Base-by-base conservation (phyloP, 169 alveolate species). In the Cryptosporidium ubiquitum region DNA sequence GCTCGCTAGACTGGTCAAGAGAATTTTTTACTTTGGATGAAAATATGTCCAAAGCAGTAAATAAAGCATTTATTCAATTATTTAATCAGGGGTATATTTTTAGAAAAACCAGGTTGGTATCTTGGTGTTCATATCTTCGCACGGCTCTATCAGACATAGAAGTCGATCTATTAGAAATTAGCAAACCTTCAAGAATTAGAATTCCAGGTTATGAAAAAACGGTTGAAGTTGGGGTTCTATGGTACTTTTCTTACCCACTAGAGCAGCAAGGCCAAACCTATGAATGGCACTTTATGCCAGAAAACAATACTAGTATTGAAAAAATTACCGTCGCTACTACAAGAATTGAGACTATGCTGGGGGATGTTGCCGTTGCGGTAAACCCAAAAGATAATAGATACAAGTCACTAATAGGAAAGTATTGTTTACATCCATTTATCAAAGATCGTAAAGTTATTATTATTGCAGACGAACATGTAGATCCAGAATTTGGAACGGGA, bases 351-450 rank as follows among this genome's bases (percentile, higher is more conserved):
- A 99, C 99, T 40, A 99, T 99, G 99, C 95, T 99, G 29, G 99
- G 99, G 55, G 99, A 99, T 94, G 98, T 97, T 5, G 99, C 99
- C 0, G 99, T 99, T n/a, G 99, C 99, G 2, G 99, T 99, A 12
- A 98, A 98, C 89, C 99, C 99, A n/a, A 96, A 97, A 64, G 99
- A 99, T 85, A 94, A 91, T 35, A 95, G 99, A 93, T 97, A 97
- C 85, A 93, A 95, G 73, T 23, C 85, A 91, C 91, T 98, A 84
- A 94, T 98, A 40, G 99, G 99, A 20, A 96, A 96, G 91, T 97
- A 96, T 89, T 94, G 98, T 26, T 91, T 95, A 33, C 99, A 99
- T 94, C 99, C 99, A 20, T 98, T 99, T 92, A 91, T 97, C 79
- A 95, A 95, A 39, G 98, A 96, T 16, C 95, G 99, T 84, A 92